These are phyloP conservation scores for Tolypocladium ovalisporum DNA, from an alignment of 2,329 filamentous ascomycete species.

Conservation along the genomic window DNA sequence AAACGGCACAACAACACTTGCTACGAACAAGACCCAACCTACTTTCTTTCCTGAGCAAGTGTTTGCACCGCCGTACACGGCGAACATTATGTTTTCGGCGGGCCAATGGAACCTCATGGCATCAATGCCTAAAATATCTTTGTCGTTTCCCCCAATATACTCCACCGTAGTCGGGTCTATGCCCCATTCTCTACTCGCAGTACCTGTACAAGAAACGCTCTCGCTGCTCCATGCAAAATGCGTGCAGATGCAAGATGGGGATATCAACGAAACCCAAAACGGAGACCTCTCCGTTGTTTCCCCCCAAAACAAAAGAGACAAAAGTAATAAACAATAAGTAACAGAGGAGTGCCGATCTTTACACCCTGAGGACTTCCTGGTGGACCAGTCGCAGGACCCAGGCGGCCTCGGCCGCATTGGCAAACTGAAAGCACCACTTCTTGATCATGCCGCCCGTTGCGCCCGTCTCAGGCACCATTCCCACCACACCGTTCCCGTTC, in stretches of 20 bases:
- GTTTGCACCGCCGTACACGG: background rate
- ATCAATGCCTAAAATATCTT: background rate
- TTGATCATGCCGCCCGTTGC: slow-evolving; percentile 43
- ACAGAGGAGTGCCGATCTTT: no score
- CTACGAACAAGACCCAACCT: no score
- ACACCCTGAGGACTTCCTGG: slow-evolving; percentile 35
- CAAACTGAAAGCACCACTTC: slow-evolving; percentile 55
- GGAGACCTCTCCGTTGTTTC: background rate
- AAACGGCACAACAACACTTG: no score
- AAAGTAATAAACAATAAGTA: background rate
- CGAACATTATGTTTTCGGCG: background rate
- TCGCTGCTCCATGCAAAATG: background rate
- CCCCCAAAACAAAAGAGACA: background rate
- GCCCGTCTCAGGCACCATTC: slow-evolving; percentile 39
- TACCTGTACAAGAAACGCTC: background rate
- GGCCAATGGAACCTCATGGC: background rate
- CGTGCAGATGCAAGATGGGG: background rate
- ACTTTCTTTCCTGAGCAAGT: no score
- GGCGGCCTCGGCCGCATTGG: slow-evolving; percentile 38
- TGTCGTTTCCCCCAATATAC: background rate
- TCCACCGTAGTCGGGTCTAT: background rate
- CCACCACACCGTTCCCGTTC: slow-evolving; percentile 46
- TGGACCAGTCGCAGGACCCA: slow-evolving; percentile 48
- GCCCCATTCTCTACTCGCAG: background rate
- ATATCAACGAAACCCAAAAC: background rate